A percentile compares a stretch with the other conserved stretches of the same genome.
phyloP scores from a whole-genome alignment of 1,284 basidiomycete genomes.

The Termitomyces sp. region DNA sequence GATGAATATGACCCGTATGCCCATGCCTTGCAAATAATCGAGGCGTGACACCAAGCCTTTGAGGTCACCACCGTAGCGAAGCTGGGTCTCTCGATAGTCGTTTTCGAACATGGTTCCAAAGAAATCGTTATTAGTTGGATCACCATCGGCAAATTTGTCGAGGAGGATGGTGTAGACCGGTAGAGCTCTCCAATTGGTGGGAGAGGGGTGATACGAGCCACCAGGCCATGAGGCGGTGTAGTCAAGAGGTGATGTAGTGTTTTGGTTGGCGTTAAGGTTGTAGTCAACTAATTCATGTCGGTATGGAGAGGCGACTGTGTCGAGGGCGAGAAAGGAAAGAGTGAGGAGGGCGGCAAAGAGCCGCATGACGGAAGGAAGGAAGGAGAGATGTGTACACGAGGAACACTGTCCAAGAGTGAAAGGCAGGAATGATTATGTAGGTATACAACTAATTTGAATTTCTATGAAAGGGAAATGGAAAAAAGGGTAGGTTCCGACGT shows the following conservation, averaged over 20 bases:
- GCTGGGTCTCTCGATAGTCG: constrained; percentile 83
- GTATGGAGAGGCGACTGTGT: constrained; percentile 59
- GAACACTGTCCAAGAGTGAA: background rate
- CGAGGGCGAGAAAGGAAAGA: constrained; percentile 24
- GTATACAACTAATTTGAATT: background rate
- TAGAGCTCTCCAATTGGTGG: constrained; percentile 80
- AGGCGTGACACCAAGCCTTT: constrained; percentile 68
- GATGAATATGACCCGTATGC: constrained; percentile 77
- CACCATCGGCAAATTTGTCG: constrained; percentile 91
- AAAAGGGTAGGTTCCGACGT: constrained; percentile 6
- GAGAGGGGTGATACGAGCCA: constrained; percentile 70
- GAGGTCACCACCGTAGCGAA: constrained; percentile 84
- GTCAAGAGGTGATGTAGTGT: constrained; percentile 64
- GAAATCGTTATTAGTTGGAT: constrained; percentile 86
- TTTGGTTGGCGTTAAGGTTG: constrained; percentile 82
- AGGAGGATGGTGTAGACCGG: constrained; percentile 83
- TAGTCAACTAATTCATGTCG: constrained; percentile 71
- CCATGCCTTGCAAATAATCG: constrained; percentile 88
- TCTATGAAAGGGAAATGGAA: constrained; percentile 7
- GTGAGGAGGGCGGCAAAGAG: constrained; percentile 29
- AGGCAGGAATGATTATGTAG: constrained; percentile 15
- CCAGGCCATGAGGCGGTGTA: constrained; percentile 64
- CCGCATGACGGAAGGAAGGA: constrained; percentile 29
- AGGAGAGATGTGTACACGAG: background rate
- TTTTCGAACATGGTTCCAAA: constrained; percentile 77